These are phyloP conservation scores for Phytophthora sp. DNA, from an alignment of 352 stramenopile genomes.

Conservation along the genomic window DNA sequence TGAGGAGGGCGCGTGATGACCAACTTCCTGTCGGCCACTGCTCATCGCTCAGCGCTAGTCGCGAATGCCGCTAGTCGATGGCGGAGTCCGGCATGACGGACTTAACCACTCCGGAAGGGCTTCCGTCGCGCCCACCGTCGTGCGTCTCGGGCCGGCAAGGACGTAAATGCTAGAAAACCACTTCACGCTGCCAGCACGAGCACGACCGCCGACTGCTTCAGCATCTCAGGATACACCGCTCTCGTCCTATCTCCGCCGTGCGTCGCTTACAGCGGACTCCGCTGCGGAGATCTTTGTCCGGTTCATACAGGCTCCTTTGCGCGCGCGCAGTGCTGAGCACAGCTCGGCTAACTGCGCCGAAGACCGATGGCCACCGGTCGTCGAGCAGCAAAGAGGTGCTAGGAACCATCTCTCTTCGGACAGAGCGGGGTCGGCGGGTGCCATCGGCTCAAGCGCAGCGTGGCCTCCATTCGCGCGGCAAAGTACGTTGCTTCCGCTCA, in stretches of 20 bases:
- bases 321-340: too few species aligned
- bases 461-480: not conserved
- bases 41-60: conserved; percentile 7
- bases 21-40: conserved; percentile 16
- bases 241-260: conserved; percentile 12
- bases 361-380: not conserved
- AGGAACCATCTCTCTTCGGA: conserved; percentile 9
- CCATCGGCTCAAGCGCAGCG: not conserved
- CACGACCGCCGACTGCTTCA: conserved; percentile 6
- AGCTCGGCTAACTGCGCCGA: not conserved
- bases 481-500: conserved; percentile 5
- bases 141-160: too few species aligned
- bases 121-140: too few species aligned
- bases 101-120: too few species aligned
- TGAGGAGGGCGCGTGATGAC: too few species aligned
- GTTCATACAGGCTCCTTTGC: conserved; percentile 9
- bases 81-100: too few species aligned
- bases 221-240: conserved; percentile 27
- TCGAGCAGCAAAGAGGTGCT: conserved; percentile 18
- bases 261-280: conserved; percentile 1
- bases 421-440: not conserved
- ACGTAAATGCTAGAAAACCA: too few species aligned
- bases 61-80: not conserved
- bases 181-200: not conserved
- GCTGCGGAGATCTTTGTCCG: not conserved